Evolutionary conservation across 2,329 filamentous ascomycete genomes (phyloP).

Genomic region (Tolypocladium album): DNA sequence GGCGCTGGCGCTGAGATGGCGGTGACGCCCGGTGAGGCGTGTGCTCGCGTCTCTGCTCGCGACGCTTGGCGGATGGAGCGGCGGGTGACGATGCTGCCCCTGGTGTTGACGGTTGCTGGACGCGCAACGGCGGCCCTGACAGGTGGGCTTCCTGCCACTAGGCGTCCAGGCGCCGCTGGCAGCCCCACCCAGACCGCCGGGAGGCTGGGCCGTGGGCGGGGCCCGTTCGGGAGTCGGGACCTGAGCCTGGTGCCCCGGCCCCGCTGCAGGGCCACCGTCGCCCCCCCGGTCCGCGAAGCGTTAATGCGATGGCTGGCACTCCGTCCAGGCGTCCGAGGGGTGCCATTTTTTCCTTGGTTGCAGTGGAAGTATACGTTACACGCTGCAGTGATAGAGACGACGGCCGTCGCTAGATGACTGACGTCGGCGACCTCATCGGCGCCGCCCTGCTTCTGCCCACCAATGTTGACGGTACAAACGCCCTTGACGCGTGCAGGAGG

Average conservation of each 20-base stretch:
- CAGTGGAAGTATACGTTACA: not conserved
- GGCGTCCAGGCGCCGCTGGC: not conserved
- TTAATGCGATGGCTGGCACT: not conserved
- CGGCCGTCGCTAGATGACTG: not conserved
- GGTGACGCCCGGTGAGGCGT: not conserved
- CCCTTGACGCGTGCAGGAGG: too few species aligned
- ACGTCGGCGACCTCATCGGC: too few species aligned
- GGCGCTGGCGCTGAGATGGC: not conserved
- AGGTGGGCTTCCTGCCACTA: not conserved
- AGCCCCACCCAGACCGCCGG: not conserved
- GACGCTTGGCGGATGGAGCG: not conserved
- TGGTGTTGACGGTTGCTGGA: not conserved
- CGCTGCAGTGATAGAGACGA: not conserved
- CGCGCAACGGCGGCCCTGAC: not conserved
- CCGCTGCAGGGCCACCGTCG: not conserved
- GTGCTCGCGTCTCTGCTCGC: not conserved
- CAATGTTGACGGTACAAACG: not conserved
- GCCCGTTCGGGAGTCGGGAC: not conserved
- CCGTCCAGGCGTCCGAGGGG: not conserved
- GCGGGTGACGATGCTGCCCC: not conserved
- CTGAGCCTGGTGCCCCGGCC: not conserved
- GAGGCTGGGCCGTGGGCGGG: not conserved
- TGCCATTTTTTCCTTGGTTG: not conserved
- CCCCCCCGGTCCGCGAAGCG: not conserved
- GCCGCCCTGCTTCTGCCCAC: too few species aligned